Conservation (phyloP, 2,329 filamentous ascomycete species). For the Periglandula ipomoeae region DNA sequence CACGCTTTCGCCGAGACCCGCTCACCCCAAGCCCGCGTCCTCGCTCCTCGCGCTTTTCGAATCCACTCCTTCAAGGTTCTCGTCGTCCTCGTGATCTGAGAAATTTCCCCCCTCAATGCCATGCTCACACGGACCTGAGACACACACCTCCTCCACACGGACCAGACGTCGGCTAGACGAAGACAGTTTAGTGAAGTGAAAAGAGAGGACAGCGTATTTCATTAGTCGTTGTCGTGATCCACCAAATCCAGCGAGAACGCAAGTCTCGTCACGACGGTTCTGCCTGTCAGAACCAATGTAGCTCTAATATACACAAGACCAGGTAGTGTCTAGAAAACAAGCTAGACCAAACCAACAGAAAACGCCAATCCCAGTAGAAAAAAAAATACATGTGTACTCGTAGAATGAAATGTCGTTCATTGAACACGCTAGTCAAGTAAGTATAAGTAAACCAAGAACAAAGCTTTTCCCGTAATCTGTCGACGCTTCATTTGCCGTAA, state of each 20-base stretch:
- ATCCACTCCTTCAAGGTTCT: background rate
- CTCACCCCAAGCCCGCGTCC: conserved; percentile 1
- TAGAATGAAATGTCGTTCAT: background rate
- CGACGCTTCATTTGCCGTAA: background rate
- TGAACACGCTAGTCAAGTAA: background rate
- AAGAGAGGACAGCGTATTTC: background rate
- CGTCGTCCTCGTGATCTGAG: conserved; percentile 1
- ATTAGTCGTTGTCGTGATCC: background rate
- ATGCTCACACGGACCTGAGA: background rate
- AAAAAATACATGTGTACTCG: too few relatives aligned
- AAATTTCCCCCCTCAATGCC: background rate
- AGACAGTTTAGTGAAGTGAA: background rate
- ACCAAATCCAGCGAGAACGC: background rate
- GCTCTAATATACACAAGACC: background rate
- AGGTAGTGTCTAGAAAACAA: too few relatives aligned
- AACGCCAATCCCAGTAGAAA: too few relatives aligned
- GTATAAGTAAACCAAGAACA: background rate
- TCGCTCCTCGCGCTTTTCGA: too few relatives aligned
- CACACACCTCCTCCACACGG: background rate
- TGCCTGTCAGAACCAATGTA: background rate
- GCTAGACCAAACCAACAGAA: too few relatives aligned
- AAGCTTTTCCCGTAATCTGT: background rate
- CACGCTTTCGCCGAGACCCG: background rate
- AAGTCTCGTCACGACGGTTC: background rate
- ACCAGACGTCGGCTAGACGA: background rate